Base-by-base conservation (phyloP, 2,329 filamentous ascomycete species). In the Grosmannia serpens region DNA sequence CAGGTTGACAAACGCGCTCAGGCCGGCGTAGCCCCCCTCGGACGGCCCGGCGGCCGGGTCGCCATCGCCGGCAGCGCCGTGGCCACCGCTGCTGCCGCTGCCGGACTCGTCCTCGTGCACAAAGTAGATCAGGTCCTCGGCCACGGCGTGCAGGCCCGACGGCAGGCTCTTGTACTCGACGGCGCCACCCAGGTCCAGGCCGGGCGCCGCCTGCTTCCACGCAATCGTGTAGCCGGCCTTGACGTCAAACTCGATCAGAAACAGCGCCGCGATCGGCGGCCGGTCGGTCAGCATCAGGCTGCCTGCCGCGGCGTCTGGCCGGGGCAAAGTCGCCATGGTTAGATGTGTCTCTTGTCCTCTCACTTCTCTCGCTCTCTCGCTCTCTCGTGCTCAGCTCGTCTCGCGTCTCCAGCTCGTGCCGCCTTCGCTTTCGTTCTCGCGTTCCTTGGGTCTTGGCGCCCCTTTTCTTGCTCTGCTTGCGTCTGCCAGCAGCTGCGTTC, bases 101-200 rank as follows among this genome's bases (percentile, higher is more conserved):
- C 26, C 22, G 13, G 26, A n/a, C 1, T 55, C 53, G 8, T 83
- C 76, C 61, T 83, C 86, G 68, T 97, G 91, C 50, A 95, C 85
- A 70, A 97, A 99, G 76, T 97, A 99, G 67, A 91, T 89, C 56
- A 97, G 77, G 71, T 99, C 94, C 64, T 91, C 84, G 35, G 86
- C 78, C 24, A 97, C 89, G 59, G 89, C 88, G 73, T 99, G 94
- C 55, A 96, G 73, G 27, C 94, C 94, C 0, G 92, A 97, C 2
- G 94, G 94, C 53, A 99, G 80, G 62, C 90, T 95, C 74, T 96
- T 97, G 80, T 91, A 99, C 73, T 99, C 94, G 67, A 96, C 90
- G 27, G 88, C 84, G 58, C 90, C 90, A 65, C 95, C 89, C 54
- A 97, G 81, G 71, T 82, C 78, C 73, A 92, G 79, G 54, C 83